A percentile compares a stretch with the other conserved stretches of the same genome.
Evolutionary conservation across 352 stramenopile genomes (phyloP).

Genomic region (Saprolegnia parasitica): DNA sequence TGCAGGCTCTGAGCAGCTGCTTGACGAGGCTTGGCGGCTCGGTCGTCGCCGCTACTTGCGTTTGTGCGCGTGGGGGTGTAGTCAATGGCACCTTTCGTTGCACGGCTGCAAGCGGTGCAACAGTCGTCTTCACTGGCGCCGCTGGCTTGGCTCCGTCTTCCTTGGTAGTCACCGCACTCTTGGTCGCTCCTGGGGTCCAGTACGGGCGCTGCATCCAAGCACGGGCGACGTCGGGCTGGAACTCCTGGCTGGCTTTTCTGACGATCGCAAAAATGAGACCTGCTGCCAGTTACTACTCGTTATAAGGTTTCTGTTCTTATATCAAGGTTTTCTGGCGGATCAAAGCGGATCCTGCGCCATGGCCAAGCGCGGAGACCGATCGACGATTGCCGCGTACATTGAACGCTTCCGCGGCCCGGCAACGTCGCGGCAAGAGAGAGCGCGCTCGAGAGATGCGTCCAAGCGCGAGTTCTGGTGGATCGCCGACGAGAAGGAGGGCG

Average conservation of each 20-base stretch:
- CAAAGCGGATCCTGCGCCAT: neutral
- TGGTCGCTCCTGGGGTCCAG: neutral
- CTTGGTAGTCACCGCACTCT: no score
- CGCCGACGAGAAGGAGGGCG: neutral
- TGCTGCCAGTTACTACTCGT: neutral
- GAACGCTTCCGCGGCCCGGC: constrained; percentile 23
- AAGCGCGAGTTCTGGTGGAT: constrained; percentile 26
- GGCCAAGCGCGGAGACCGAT: neutral
- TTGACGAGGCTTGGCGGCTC: no score
- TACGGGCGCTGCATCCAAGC: neutral
- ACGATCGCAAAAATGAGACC: neutral
- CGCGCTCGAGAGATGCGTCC: constrained; percentile 1
- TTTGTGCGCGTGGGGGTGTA: no score
- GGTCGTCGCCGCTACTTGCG: no score
- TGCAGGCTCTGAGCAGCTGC: no score
- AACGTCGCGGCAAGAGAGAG: constrained; percentile 26
- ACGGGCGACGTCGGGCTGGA: neutral
- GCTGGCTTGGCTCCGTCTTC: no score
- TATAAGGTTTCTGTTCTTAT: neutral
- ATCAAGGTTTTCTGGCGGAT: neutral
- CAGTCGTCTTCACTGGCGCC: no score
- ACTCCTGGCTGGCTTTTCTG: neutral
- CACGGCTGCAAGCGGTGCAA: no score
- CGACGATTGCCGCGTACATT: constrained; percentile 27
- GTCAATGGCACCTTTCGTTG: no score